phyloP scores from a whole-genome alignment of 1,284 basidiomycete species.

The Fistulina hepatica region DNA sequence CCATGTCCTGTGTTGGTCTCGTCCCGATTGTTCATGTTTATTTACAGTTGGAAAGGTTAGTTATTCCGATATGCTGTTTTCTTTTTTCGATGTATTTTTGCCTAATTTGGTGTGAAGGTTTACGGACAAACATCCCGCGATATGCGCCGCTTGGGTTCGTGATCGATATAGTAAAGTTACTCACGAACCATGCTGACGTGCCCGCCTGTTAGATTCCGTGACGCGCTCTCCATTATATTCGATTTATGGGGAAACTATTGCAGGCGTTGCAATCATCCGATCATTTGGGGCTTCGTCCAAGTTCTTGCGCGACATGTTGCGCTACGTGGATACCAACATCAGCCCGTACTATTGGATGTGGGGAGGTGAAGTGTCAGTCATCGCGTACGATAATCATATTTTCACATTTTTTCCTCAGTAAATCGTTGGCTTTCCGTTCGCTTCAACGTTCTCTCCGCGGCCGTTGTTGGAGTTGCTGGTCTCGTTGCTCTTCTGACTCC shows the following conservation, averaged over 20 bases:
- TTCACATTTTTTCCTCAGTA: conserved; percentile 30
- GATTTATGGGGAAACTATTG: conserved; percentile 84
- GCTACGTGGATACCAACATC: conserved; percentile 73
- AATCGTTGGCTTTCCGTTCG: conserved; percentile 75
- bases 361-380: conserved; percentile 41
- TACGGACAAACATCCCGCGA: conserved; percentile 85
- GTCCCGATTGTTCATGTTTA: conserved; percentile 8
- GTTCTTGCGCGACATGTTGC: conserved; percentile 79
- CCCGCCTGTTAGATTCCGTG: conserved; percentile 9
- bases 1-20: background rate
- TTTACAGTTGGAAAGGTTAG: conserved; percentile 36
- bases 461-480: conserved; percentile 64
- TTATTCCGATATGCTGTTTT: no score
- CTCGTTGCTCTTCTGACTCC: conserved; percentile 60
- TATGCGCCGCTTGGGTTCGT: conserved; percentile 71
- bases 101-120: no score
- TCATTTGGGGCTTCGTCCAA: conserved; percentile 84
- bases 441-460: conserved; percentile 72
- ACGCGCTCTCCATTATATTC: conserved; percentile 88
- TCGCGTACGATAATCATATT: conserved; percentile 1
- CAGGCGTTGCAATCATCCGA: conserved; percentile 79
- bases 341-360: conserved; percentile 84
- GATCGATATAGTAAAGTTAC: background rate
- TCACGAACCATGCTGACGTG: no score
- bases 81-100: no score